Evolutionary conservation across 2,329 filamentous ascomycete species (phyloP).

Genomic region (Dactylellina leptospora): DNA sequence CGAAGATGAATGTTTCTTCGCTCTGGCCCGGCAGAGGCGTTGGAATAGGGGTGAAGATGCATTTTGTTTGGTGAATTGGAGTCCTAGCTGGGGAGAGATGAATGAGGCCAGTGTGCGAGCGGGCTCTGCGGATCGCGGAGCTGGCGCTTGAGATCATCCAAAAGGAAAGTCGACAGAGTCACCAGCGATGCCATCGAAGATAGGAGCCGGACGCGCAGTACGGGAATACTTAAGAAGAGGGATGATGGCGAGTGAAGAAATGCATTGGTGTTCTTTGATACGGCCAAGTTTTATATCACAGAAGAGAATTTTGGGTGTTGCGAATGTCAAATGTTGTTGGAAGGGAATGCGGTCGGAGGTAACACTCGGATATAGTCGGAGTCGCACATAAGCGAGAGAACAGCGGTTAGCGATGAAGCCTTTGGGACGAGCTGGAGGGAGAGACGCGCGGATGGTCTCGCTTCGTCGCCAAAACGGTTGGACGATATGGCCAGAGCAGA

Average conservation of each 20-base stretch:
- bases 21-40: no score
- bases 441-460: constrained; percentile 42
- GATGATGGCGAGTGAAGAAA: background rate
- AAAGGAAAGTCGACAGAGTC: constrained; percentile 10
- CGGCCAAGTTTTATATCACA: no score
- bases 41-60: constrained; percentile 6
- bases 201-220: background rate
- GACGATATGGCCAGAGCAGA: background rate
- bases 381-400: background rate
- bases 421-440: constrained; percentile 9
- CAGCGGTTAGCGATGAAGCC: constrained; percentile 29
- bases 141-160: constrained; percentile 42
- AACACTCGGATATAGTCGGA: constrained; percentile 14
- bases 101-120: constrained; percentile 2
- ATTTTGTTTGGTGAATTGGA: constrained; percentile 24
- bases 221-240: no score
- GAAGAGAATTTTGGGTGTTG: background rate
- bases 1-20: no score
- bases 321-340: background rate
- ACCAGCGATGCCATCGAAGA: constrained; percentile 33
- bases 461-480: constrained; percentile 28
- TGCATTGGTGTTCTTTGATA: no score
- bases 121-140: constrained; percentile 48
- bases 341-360: constrained; percentile 1
- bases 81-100: background rate